A percentile compares a stretch with the other conserved stretches of the same genome.
phyloP scores from a whole-genome alignment of 352 stramenopile species.

The Phytopythium mirpurense region DNA sequence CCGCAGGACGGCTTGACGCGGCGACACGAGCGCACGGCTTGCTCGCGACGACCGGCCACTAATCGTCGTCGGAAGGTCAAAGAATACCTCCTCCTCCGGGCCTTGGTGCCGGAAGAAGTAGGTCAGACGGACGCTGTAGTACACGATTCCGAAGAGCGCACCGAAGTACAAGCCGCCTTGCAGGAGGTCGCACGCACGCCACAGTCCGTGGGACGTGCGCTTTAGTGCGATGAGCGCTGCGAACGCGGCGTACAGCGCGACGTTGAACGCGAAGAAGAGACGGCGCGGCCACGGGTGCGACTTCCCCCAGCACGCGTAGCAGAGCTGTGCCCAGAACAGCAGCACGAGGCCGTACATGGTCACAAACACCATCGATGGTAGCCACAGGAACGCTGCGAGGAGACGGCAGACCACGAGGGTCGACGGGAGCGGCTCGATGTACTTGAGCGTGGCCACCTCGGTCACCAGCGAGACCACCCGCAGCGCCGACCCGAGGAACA shows the following conservation, averaged over 20 bases:
- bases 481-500: constrained; percentile 63
- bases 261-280: constrained; percentile 74
- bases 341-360: constrained; percentile 82
- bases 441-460: constrained; percentile 49
- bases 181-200: constrained; percentile 63
- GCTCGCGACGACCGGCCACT: constrained; percentile 8
- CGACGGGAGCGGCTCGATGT: constrained; percentile 28
- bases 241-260: constrained; percentile 64
- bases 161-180: constrained; percentile 59
- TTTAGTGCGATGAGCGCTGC: constrained; percentile 38
- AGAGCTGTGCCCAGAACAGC: constrained; percentile 83
- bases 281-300: constrained; percentile 65
- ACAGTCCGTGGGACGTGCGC: constrained; percentile 42
- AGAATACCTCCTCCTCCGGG: constrained; percentile 78
- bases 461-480: constrained; percentile 55
- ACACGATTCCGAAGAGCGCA: constrained; percentile 62
- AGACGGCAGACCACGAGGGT: constrained; percentile 43
- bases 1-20: constrained; percentile 58
- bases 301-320: constrained; percentile 77
- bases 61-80: constrained; percentile 48
- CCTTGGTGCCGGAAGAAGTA: constrained; percentile 76
- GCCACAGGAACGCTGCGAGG: constrained; percentile 61
- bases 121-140: constrained; percentile 77
- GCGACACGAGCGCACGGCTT: constrained; percentile 15
- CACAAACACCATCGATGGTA: constrained; percentile 79